A percentile compares a stretch with the other conserved stretches of the same genome.
These are phyloP conservation scores for Apiospora marii DNA, from an alignment of 2,329 filamentous ascomycete genomes.

Conservation along the genomic window DNA sequence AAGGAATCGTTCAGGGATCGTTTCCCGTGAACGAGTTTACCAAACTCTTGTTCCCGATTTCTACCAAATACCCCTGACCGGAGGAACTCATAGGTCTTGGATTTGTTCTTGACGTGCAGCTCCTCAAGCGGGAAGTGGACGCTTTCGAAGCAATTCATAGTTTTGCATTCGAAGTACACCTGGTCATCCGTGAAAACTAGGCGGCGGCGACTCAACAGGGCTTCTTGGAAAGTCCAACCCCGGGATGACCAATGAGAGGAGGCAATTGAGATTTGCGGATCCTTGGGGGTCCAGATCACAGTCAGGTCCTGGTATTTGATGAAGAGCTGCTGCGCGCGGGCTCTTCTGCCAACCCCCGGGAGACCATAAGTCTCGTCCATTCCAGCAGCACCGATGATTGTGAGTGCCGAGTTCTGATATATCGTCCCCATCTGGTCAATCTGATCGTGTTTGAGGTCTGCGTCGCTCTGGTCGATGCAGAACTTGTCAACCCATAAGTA, in stretches of 20 bases:
- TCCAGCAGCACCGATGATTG: slow-evolving; percentile 49
- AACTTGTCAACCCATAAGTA: slow-evolving; percentile 50
- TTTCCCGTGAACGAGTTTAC: background rate
- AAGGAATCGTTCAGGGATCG: background rate
- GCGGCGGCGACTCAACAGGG: slow-evolving; percentile 45
- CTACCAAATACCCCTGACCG: background rate
- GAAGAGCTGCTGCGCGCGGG: background rate
- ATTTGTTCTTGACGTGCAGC: background rate
- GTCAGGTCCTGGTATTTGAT: background rate
- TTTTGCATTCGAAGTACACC: slow-evolving; percentile 48
- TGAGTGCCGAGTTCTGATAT: slow-evolving; percentile 44
- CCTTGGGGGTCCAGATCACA: slow-evolving; percentile 37
- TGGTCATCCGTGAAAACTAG: slow-evolving; percentile 50
- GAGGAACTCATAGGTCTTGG: background rate
- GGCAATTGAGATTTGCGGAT: slow-evolving; percentile 28
- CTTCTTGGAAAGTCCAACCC: slow-evolving; percentile 52
- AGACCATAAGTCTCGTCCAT: slow-evolving; percentile 44
- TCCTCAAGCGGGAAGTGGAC: background rate
- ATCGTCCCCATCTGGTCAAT: slow-evolving; percentile 49
- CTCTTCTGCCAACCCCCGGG: slow-evolving; percentile 34
- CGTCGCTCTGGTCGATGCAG: slow-evolving; percentile 42
- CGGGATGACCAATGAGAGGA: slow-evolving; percentile 45
- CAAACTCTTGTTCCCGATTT: background rate
- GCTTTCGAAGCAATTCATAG: slow-evolving; percentile 11
- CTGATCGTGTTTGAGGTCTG: slow-evolving; percentile 35